Evolutionary conservation across 805 yeast genomes (phyloP).

Genomic region (Yueomyces sinensis): DNA sequence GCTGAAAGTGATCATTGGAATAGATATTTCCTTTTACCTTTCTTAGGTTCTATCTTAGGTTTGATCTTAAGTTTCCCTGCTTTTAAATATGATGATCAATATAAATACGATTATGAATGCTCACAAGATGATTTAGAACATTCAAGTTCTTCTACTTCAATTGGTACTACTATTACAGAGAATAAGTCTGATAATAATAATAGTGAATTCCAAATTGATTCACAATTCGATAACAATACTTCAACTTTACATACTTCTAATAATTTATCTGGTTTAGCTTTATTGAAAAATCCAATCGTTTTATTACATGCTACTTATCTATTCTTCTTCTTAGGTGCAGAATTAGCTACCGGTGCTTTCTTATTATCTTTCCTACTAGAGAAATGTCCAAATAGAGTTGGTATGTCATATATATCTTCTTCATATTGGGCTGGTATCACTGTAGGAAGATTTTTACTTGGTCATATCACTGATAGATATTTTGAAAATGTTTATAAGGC

Average conservation of each 20-base stretch:
- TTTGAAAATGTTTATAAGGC: constrained; percentile 33
- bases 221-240: not conserved
- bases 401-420: constrained; percentile 51
- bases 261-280: constrained; percentile 3
- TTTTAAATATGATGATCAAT: constrained; percentile 32
- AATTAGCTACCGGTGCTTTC: constrained; percentile 63
- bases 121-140: not conserved
- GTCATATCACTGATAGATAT: constrained; percentile 36
- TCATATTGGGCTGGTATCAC: constrained; percentile 67
- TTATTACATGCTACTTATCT: constrained; percentile 42
- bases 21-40: constrained; percentile 20
- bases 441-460: constrained; percentile 44
- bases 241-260: not conserved
- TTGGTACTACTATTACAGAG: not conserved
- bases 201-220: constrained; percentile 1
- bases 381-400: constrained; percentile 32
- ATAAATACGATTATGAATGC: constrained; percentile 23
- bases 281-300: constrained; percentile 20
- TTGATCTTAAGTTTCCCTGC: constrained; percentile 24
- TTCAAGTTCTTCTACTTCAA: not conserved
- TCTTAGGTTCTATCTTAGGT: constrained; percentile 26
- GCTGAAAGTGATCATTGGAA: constrained; percentile 21
- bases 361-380: constrained; percentile 46
- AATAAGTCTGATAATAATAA: constrained; percentile 4
- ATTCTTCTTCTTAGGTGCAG: constrained; percentile 56